Evolutionary conservation across 2,329 filamentous ascomycete species (phyloP), one percentile per base, ranked within the genome.

Genomic region (Phaeomoniella chlamydospora): DNA sequence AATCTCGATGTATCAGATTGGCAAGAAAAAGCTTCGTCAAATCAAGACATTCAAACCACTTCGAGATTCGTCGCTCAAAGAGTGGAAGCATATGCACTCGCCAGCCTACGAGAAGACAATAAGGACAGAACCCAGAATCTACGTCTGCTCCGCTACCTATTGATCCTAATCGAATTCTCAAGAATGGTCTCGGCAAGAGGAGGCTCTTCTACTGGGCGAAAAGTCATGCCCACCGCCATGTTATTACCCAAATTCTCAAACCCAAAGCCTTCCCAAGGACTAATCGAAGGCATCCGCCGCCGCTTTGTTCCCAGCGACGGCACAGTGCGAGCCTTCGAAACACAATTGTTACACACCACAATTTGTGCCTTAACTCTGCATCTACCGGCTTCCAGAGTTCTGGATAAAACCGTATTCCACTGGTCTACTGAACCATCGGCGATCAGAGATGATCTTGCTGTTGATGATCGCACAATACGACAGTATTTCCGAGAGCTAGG

Each of bases 401-500:
- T 45, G 10, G 34, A n/a, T 29, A 37, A 15, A 18, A 26, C 14
- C 15, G 17, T 17, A 57, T 26, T 9, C n/a, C 22, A 26, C 22
- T 26, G n/a, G 6, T 9, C 59, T 4, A 61, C 61, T 2, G 59
- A 65, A 33, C 59, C 58, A 6, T 50, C 57, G 1, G 61, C 65
- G 44, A 54, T 65, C 33, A 54, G 58, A 34, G 57, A 64, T 36
- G 62, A 65, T 37, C 49, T 65, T 31, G 51, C 53, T 18, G 39
- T 64, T 6, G 59, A 61, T 17, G 53, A 51, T 15, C 35, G 47
- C 10, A 49, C 43, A 9, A 40, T 45, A 4, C 16, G 44, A 41
- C 59, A 62, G 42, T 61, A 60, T 39, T 65, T 61, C 52, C 55
- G 58, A 18, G 62, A 65, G 40, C 39, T 65, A 41, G 62, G 62